phyloP scores from a whole-genome alignment of 805 yeast species.

The Candida broadrunensis region DNA sequence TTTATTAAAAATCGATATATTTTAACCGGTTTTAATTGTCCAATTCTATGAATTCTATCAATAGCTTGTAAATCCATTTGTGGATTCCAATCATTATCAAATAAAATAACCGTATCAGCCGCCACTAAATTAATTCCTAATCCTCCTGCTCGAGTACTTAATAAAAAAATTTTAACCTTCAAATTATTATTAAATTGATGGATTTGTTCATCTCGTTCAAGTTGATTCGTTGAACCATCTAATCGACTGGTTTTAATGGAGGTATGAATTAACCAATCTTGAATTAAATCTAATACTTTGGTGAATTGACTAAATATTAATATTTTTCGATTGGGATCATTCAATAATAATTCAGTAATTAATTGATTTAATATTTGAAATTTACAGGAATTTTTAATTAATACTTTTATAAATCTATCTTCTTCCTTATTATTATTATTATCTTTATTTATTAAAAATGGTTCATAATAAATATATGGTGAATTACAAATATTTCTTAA shows the following conservation, averaged over 20 bases:
- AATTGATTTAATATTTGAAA: conserved; percentile 67
- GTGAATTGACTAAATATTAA: conserved; percentile 88
- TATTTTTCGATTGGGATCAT: conserved; percentile 60
- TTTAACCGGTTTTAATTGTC: conserved; percentile 81
- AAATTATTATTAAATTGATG: conserved; percentile 40
- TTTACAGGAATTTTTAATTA: conserved; percentile 67
- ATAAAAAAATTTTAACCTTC: conserved; percentile 52
- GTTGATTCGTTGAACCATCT: conserved; percentile 73
- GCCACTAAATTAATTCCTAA: conserved; percentile 81
- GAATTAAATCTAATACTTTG: conserved; percentile 72
- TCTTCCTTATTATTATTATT: conserved; percentile 19
- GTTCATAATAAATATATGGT: conserved; percentile 80
- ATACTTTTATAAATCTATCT: conserved; percentile 22
- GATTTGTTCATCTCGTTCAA: conserved; percentile 63
- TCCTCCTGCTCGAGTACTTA: conserved; percentile 94
- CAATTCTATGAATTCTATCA: conserved; percentile 93
- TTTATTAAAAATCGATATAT: conserved; percentile 74
- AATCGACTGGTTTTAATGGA: conserved; percentile 52
- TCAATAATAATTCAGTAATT: conserved; percentile 43
- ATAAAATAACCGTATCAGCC: conserved; percentile 87
- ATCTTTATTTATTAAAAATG: conserved; percentile 52
- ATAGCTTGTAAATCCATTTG: conserved; percentile 96
- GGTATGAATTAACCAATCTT: conserved; percentile 64
- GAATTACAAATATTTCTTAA: conserved; percentile 81
- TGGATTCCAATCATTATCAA: conserved; percentile 97